Percentiles rank a stretch among this genome's conserved stretches.
These are phyloP conservation scores for Dujonia santamariae DNA, from an alignment of 1,139 yeast genomes.

Conservation along the genomic window DNA sequence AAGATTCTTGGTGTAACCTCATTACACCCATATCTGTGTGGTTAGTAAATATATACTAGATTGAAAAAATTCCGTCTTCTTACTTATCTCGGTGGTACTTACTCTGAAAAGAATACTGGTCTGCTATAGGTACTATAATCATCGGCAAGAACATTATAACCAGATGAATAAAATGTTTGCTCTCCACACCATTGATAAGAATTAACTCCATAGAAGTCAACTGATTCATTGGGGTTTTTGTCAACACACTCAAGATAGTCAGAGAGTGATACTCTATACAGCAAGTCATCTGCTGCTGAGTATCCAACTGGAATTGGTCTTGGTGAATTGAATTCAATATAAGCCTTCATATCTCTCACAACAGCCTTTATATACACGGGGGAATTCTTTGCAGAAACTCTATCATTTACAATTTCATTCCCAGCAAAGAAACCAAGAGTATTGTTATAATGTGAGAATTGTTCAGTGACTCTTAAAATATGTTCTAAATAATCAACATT, in stretches of 20 bases:
- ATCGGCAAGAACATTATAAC: constrained; percentile 70
- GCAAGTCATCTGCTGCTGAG: constrained; percentile 91
- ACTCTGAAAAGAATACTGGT: constrained; percentile 89
- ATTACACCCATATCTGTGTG: constrained; percentile 82
- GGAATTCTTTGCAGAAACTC: constrained; percentile 62
- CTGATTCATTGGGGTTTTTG: constrained; percentile 54
- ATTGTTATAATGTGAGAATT: constrained; percentile 80
- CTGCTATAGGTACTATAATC: constrained; percentile 66
- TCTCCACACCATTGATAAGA: constrained; percentile 98
- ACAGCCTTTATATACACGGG: constrained; percentile 77
- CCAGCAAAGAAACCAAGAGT: constrained; percentile 94
- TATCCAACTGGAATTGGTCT: constrained; percentile 88
- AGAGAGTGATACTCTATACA: constrained; percentile 72
- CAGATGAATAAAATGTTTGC: constrained; percentile 77
- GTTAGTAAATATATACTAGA: too few species aligned
- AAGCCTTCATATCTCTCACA: constrained; percentile 74
- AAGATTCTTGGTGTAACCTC: constrained; percentile 76
- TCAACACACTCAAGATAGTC: constrained; percentile 76
- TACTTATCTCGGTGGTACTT: constrained; percentile 25
- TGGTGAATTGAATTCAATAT: constrained; percentile 54
- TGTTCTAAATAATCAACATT: constrained; percentile 66
- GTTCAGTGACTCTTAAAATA: constrained; percentile 76
- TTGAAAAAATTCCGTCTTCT: too few species aligned
- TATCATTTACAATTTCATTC: constrained; percentile 85
- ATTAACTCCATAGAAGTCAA: constrained; percentile 93